These are phyloP conservation scores for Drosera spatulata DNA, from an alignment of 179 eudicot genomes.

Conservation along the genomic window DNA sequence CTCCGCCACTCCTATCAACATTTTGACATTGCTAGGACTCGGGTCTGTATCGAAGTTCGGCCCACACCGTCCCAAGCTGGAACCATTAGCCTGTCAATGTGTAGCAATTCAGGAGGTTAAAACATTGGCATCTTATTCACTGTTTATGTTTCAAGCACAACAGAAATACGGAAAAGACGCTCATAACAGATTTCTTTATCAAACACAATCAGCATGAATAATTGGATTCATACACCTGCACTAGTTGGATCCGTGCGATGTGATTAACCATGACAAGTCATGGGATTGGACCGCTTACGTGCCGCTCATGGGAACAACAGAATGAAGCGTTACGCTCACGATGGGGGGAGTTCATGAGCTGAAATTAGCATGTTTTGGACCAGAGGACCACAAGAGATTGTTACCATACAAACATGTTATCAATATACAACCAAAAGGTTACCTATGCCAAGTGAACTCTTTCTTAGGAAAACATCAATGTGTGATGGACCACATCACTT, in stretches of 20 bases:
- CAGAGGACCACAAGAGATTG: conserved; percentile 1
- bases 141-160: no score
- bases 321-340: no score
- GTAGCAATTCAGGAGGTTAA: neutral
- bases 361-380: neutral
- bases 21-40: conserved; percentile 61
- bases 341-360: no score
- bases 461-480: neutral
- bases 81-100: conserved; percentile 64
- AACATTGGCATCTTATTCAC: neutral
- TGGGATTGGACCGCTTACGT: no score
- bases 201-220: no score
- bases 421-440: conserved; percentile 2
- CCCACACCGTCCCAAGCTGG: conserved; percentile 51
- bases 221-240: no score
- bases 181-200: no score
- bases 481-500: conserved; percentile 12
- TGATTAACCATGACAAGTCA: no score
- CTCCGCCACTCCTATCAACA: conserved; percentile 54
- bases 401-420: conserved; percentile 3
- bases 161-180: no score
- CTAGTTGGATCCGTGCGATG: no score
- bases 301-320: no score
- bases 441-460: neutral
- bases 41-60: conserved; percentile 58